A percentile compares a stretch with the other conserved stretches of the same genome.
Evolutionary conservation across 805 yeast genomes (phyloP).

Genomic region (Candida anglica): DNA sequence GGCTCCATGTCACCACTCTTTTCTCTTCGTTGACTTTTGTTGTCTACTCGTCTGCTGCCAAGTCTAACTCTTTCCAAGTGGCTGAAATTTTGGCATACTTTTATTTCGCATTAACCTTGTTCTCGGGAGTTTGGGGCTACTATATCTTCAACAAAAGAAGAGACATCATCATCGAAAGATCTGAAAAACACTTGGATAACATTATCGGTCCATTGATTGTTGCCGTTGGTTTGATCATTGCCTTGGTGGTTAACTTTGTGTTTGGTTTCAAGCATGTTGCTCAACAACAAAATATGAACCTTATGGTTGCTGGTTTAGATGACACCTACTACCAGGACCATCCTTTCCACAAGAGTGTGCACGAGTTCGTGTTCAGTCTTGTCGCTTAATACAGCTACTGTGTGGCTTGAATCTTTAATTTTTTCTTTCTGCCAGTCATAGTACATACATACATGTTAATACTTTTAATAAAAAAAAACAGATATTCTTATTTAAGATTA

Average conservation of each 20-base stretch:
- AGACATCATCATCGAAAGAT: slow-evolving; percentile 69
- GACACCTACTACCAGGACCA: slow-evolving; percentile 26
- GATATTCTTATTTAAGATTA: not conserved
- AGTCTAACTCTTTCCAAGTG: slow-evolving; percentile 57
- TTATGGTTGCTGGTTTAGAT: slow-evolving; percentile 19
- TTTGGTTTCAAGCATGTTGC: slow-evolving; percentile 45
- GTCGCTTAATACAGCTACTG: slow-evolving; percentile 15
- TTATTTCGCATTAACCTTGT: slow-evolving; percentile 77
- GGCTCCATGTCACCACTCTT: slow-evolving; percentile 87
- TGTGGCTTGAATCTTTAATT: too few relatives aligned
- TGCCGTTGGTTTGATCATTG: slow-evolving; percentile 61
- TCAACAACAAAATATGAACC: slow-evolving; percentile 8
- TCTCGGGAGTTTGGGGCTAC: slow-evolving; percentile 89
- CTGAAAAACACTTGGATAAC: slow-evolving; percentile 85
- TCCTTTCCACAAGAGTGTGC: slow-evolving; percentile 30
- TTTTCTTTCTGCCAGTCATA: too few relatives aligned
- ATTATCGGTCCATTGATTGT: slow-evolving; percentile 84
- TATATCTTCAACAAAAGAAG: slow-evolving; percentile 68
- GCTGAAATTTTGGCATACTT: slow-evolving; percentile 73
- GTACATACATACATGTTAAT: too few relatives aligned
- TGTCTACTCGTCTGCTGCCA: slow-evolving; percentile 69
- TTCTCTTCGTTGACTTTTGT: slow-evolving; percentile 83
- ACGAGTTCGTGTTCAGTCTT: slow-evolving; percentile 28
- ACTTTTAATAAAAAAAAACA: not conserved
- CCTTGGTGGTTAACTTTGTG: slow-evolving; percentile 68